phyloP scores from a whole-genome alignment of 768 basidiomycete genomes.

The Naganishia vishniacii region DNA sequence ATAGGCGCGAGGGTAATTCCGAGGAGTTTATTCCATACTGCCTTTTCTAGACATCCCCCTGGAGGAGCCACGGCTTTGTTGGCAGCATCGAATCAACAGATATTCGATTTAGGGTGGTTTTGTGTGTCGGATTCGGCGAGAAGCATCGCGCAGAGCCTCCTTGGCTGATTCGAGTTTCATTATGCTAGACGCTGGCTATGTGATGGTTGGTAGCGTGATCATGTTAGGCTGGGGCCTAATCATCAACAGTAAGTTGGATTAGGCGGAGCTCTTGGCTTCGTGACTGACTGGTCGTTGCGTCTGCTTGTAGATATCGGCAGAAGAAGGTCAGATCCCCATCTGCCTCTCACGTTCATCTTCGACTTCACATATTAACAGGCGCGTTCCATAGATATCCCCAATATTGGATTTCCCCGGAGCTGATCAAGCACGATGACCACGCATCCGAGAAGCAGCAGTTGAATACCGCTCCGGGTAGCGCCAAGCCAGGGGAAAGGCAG shows the following conservation, averaged over 20 bases:
- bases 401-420: constrained; percentile 20
- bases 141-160: too few species aligned
- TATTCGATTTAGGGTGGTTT: constrained; percentile 22
- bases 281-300: background rate
- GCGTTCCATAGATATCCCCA: constrained; percentile 17
- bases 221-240: constrained; percentile 23
- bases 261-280: background rate
- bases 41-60: constrained; percentile 11
- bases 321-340: constrained; percentile 11
- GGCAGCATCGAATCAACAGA: constrained; percentile 22
- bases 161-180: background rate
- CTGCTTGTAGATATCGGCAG: constrained; percentile 15
- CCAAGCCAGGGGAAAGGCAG: constrained; percentile 6
- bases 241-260: constrained; percentile 15
- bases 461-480: constrained; percentile 3
- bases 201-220: constrained; percentile 19
- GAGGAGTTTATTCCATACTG: too few species aligned
- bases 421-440: constrained; percentile 15
- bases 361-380: background rate
- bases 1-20: too few species aligned
- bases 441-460: constrained; percentile 12
- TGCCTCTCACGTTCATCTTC: background rate
- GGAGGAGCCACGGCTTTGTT: constrained; percentile 20
- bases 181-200: constrained; percentile 17
- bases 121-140: constrained; percentile 13